Percentiles rank a stretch among this genome's conserved stretches.
These are phyloP conservation scores for Aegilops longissima DNA, from an alignment of 176 grass and related monocot genomes.

Conservation along the genomic window DNA sequence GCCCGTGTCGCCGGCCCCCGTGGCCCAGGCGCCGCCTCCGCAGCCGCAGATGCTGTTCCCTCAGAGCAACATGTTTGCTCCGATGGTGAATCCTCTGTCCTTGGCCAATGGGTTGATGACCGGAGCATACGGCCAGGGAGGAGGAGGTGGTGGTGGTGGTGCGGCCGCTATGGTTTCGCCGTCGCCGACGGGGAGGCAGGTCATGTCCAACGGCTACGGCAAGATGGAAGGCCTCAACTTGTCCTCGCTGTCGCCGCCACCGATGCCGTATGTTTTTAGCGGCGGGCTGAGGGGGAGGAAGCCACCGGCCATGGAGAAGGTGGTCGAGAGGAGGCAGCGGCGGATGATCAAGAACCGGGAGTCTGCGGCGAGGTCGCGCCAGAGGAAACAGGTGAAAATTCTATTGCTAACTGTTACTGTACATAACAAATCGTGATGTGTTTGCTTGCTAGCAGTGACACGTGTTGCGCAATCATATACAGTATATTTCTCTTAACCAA, in stretches of 20 bases:
- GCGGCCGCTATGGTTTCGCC: conserved; percentile 23
- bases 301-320: conserved; percentile 60
- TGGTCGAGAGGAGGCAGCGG: conserved; percentile 70
- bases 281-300: conserved; percentile 66
- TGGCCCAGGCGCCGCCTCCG: neutral
- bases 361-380: conserved; percentile 75
- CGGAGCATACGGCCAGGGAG: conserved; percentile 27
- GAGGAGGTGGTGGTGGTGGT: neutral
- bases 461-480: neutral
- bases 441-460: conserved; percentile 18
- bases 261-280: conserved; percentile 64
- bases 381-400: conserved; percentile 79
- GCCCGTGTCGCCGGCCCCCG: neutral
- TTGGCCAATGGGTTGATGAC: conserved; percentile 34
- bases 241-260: conserved; percentile 54
- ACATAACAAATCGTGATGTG: neutral
- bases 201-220: conserved; percentile 38
- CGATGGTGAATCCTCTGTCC: conserved; percentile 31
- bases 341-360: conserved; percentile 97
- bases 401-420: too few relatives aligned
- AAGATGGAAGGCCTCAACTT: conserved; percentile 49
- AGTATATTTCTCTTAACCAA: neutral
- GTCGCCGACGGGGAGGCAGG: conserved; percentile 36
- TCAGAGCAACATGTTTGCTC: conserved; percentile 36
- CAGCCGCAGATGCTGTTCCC: conserved; percentile 37